Percentiles rank a stretch among this genome's conserved stretches.
Evolutionary conservation across 148 eudicot genomes (phyloP).

Genomic region (Persicaria tinctoria): DNA sequence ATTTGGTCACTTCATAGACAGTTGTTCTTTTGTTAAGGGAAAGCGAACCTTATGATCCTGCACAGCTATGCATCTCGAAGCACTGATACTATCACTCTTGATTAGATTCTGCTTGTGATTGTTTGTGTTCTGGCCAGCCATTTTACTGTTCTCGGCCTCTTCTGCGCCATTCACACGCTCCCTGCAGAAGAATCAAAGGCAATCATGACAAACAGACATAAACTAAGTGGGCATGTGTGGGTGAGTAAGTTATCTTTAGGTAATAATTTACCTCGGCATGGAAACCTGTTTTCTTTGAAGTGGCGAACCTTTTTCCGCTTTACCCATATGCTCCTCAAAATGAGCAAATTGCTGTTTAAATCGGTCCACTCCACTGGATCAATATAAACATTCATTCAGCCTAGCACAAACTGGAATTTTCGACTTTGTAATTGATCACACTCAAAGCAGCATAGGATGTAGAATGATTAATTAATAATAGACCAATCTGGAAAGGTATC

Average conservation of each 20-base stretch:
- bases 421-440: background rate
- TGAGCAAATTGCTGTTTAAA: conserved; percentile 85
- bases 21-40: background rate
- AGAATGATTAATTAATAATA: background rate
- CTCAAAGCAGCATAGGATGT: background rate
- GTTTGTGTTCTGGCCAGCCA: background rate
- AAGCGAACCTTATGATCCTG: conserved; percentile 28
- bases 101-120: conserved; percentile 22
- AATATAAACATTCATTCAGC: conserved; percentile 9
- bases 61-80: conserved; percentile 46
- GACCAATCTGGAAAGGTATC: background rate
- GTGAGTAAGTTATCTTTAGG: background rate
- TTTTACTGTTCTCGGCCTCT: background rate
- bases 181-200: conserved; percentile 18
- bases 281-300: conserved; percentile 84
- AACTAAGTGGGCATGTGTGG: background rate
- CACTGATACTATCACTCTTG: conserved; percentile 73
- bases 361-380: conserved; percentile 73
- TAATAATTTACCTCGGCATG: conserved; percentile 65
- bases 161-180: conserved; percentile 47
- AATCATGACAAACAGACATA: background rate
- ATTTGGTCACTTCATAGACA: background rate
- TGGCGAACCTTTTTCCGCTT: conserved; percentile 58
- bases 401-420: background rate
- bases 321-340: conserved; percentile 72